A percentile compares a stretch with the other conserved stretches of the same genome.
Conservation (phyloP, 2,329 filamentous ascomycete genomes). For the Aspergillus brasiliensis region DNA sequence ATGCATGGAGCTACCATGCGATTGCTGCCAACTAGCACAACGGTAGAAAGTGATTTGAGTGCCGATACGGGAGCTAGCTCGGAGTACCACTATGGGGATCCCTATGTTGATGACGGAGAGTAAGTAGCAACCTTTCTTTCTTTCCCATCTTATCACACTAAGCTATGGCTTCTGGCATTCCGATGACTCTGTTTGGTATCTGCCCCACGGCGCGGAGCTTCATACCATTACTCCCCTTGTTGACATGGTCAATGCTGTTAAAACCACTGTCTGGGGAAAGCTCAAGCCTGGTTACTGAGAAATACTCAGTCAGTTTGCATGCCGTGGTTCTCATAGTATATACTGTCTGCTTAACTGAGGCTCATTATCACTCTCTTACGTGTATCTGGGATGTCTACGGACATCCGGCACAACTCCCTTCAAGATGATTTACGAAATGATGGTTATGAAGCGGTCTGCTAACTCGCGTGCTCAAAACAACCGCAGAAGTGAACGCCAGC, state of each 20-base stretch:
- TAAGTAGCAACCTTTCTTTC: constrained; percentile 16
- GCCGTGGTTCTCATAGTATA: not conserved
- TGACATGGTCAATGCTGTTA: not conserved
- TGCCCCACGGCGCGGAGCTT: not conserved
- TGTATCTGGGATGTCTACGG: not conserved
- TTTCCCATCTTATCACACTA: constrained; percentile 14
- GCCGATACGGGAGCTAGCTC: constrained; percentile 30
- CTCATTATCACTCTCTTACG: not conserved
- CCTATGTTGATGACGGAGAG: constrained; percentile 15
- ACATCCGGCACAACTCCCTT: constrained; percentile 1
- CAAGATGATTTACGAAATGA: constrained; percentile 5
- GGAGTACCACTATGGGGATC: constrained; percentile 30
- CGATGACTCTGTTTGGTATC: constrained; percentile 9
- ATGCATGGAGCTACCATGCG: constrained; percentile 48
- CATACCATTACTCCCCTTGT: constrained; percentile 3
- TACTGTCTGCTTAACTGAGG: not conserved
- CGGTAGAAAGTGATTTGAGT: constrained; percentile 37
- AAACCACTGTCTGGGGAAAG: not conserved
- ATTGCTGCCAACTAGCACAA: constrained; percentile 44
- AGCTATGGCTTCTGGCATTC: constrained; percentile 14
- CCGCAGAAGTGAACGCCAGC: constrained; percentile 17
- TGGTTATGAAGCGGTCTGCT: constrained; percentile 16
- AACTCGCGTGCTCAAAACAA: constrained; percentile 11
- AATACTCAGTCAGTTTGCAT: not conserved
- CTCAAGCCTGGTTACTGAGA: not conserved